phyloP scores from a whole-genome alignment of 2,329 filamentous ascomycete species.

The Byssoonygena ceratinophila region DNA sequence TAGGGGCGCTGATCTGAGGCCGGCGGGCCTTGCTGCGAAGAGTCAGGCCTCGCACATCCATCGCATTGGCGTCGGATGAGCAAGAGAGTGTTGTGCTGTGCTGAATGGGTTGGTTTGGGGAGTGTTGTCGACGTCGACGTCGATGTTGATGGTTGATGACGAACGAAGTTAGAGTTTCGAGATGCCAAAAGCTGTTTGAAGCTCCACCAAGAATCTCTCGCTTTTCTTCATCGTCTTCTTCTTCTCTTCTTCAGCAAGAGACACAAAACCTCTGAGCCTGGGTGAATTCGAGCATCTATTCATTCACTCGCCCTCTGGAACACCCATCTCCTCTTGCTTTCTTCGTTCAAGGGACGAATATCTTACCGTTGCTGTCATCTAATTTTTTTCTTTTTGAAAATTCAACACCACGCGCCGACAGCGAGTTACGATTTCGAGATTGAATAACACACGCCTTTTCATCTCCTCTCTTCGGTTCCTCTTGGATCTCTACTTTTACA shows the following conservation, averaged over 20 bases:
- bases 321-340: background rate
- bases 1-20: conserved; percentile 51
- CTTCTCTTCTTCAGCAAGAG: too few relatives aligned
- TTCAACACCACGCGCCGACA: background rate
- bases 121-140: background rate
- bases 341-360: background rate
- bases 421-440: too few relatives aligned
- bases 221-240: too few relatives aligned
- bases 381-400: background rate
- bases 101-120: background rate
- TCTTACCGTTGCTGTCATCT: too few relatives aligned
- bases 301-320: too few relatives aligned
- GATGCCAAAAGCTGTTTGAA: background rate
- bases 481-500: conserved; percentile 13
- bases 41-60: conserved; percentile 50
- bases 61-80: conserved; percentile 16
- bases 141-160: background rate
- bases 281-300: too few relatives aligned
- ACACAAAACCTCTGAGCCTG: too few relatives aligned
- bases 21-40: conserved; percentile 51
- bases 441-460: background rate
- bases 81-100: background rate
- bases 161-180: background rate
- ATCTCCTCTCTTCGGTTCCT: background rate
- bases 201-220: too few relatives aligned